Evolutionary conservation across 805 yeast genomes (phyloP).

Genomic region (Zygosaccharomyces gambellarensis): DNA sequence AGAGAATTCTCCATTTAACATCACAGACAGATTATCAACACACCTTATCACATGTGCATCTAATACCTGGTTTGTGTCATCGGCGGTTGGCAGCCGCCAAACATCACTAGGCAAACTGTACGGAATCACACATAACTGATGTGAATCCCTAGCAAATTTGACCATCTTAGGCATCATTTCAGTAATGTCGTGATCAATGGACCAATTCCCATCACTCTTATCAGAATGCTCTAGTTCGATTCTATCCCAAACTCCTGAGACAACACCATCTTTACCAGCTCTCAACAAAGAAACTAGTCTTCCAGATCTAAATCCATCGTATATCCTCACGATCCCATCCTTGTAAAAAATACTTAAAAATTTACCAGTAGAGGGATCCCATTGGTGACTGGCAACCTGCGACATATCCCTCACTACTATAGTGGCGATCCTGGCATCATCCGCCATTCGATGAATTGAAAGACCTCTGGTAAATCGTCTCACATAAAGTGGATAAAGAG

Average conservation of each 20-base stretch:
- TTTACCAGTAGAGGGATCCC: slow-evolving; percentile 27
- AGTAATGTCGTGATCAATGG: slow-evolving; percentile 18
- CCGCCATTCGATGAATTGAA: slow-evolving; percentile 15
- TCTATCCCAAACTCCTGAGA: slow-evolving; percentile 22
- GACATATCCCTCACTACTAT: slow-evolving; percentile 21
- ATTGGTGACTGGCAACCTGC: slow-evolving; percentile 16
- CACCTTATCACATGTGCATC: slow-evolving; percentile 23
- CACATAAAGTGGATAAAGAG: slow-evolving; percentile 16
- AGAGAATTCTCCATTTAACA: slow-evolving; percentile 22
- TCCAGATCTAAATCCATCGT: slow-evolving; percentile 36
- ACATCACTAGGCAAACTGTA: slow-evolving; percentile 12
- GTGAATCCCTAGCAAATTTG: slow-evolving; percentile 19
- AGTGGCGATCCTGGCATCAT: slow-evolving; percentile 18
- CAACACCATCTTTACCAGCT: slow-evolving; percentile 9
- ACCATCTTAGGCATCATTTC: slow-evolving; percentile 21
- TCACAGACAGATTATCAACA: slow-evolving; percentile 10
- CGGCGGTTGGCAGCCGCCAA: slow-evolving; percentile 17
- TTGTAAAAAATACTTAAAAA: slow-evolving; percentile 43
- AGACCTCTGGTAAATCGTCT: slow-evolving; percentile 15
- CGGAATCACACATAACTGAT: slow-evolving; percentile 15
- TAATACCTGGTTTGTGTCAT: slow-evolving; percentile 2
- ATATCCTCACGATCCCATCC: slow-evolving; percentile 49
- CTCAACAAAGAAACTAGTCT: slow-evolving; percentile 23
- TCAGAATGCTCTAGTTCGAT: neutral
- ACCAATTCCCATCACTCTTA: neutral